Evolutionary conservation across 2,329 filamentous ascomycete species (phyloP), one percentile per base, ranked within the genome.

Genomic region (Aspergillus intermedius): DNA sequence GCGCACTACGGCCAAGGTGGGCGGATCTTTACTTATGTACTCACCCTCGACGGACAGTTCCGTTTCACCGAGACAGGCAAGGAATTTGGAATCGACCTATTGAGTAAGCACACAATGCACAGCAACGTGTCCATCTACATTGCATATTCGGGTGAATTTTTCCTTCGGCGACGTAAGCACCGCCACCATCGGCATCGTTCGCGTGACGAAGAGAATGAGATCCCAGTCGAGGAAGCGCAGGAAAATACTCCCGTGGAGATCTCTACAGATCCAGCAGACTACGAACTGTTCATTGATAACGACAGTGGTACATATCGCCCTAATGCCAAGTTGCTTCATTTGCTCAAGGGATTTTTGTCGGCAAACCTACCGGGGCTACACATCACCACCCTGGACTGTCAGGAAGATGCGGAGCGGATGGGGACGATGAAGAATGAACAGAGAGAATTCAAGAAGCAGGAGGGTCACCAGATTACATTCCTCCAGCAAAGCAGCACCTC

Each of bases 61-160:
- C 85, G 90, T 42, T 96, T 96, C 70, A 96, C 91, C 1, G 91
- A 96, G 68, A 97, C 91, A 0, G 91, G 91, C 25, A 93, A 93
- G 60, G 91, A 96, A 61, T 96, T 96, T 51, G 89, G 91, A 46
- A 89, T 97, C 60, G 91, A 96, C 70, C 76, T 96, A 67, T 72
- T 97, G 60, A 90, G 85, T 67, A 97, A 97, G 67, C 91, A 97
- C 68, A 95, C 89, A 37, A 95, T 97, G 89, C 91, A 97, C 72
- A 91, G 88, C 55, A 85, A 96, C 66, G 91, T 95, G 1, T 87
- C 84, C 32, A 86, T 88, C 2, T 95, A 95, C 66, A 88, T 96
- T 54, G 91, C 91, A 19, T 96, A 84, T 64, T 89, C 87, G 0
- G 91, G 91, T 39, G 91, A 97, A 64, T 97, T 97, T 68, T 93